Conservation (phyloP, 1,284 basidiomycete genomes). For the Malassezia obtusa region DNA sequence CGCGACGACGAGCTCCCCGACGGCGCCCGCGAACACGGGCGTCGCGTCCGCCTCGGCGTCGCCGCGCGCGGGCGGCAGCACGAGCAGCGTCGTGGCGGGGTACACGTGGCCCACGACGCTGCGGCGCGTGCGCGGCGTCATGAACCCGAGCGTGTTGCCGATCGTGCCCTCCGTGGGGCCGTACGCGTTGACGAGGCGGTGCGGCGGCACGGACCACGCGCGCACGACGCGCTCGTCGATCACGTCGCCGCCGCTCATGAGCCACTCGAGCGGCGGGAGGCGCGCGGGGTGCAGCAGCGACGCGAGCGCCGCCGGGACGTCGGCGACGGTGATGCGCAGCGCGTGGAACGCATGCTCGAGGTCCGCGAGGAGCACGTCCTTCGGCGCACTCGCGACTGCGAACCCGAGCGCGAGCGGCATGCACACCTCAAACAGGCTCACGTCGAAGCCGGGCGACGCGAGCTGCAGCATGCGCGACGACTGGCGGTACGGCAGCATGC, state of each 20-base stretch:
- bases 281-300: conserved; percentile 31
- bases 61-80: conserved; percentile 19
- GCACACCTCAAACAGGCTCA: conserved; percentile 45
- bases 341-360: conserved; percentile 28
- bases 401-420: conserved; percentile 41
- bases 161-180: conserved; percentile 46
- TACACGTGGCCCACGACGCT: conserved; percentile 36
- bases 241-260: conserved; percentile 46
- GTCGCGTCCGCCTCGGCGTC: conserved; percentile 15
- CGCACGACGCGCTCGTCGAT: conserved; percentile 39
- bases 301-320: conserved; percentile 42
- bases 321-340: conserved; percentile 40
- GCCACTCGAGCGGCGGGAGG: conserved; percentile 38
- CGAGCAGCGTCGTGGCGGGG: conserved; percentile 28
- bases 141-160: conserved; percentile 43
- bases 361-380: conserved; percentile 37
- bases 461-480: conserved; percentile 39
- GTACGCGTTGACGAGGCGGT: conserved; percentile 42
- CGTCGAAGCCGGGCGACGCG: conserved; percentile 43
- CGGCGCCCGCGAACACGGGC: conserved; percentile 23
- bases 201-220: conserved; percentile 32
- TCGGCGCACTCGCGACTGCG: conserved; percentile 37
- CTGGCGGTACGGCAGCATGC: conserved; percentile 28
- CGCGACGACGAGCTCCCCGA: conserved; percentile 41
- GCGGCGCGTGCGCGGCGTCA: conserved; percentile 23